Evolutionary conservation across 2,329 filamentous ascomycete species (phyloP), one percentile per base, ranked within the genome.

Genomic region (Aspergillus ochraceus): DNA sequence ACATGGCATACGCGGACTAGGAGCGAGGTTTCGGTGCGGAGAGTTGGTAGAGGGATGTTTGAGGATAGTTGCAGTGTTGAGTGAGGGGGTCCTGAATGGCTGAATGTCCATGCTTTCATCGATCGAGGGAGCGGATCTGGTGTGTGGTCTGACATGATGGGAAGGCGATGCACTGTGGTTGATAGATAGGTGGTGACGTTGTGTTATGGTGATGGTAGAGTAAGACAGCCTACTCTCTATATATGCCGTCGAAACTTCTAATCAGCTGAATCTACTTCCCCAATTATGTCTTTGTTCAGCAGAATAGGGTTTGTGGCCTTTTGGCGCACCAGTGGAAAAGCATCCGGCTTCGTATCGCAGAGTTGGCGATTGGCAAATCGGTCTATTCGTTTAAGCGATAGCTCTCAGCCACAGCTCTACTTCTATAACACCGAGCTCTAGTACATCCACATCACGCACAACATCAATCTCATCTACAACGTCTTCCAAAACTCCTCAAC

Each of bases 401-500:
- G 8, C 26, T 29, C 26, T 29, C 26, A 9, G 26, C 26, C 26
- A 29, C 26, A 29, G 8, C 26, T 29, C 26, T 29, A 29, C 26
- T 29, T 29, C 26, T 29, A 29, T 29, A 29, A 29, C 26, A 29
- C 26, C 26, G 26, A 9, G 26, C 32, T 36, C 32, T 36, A 17
- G 6, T 36, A 36, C 32, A 36, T 36, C 2, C 32, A 36, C 11
- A 17, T 36, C 30, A 12, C 10, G 11, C 11, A 32, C 30, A 32
- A 36, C 10, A 12, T 4, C 30, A 14, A 11, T 10, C 30, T 11
- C 32, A 12, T 12, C 20, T 24, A 47, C 11, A 47, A 8, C 45
- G 4, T 46, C 6, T 61, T 64, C 69, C 69, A 71, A 50, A 71
- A 71, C 6, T 61, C 39, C 5, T 61, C 63, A 20, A 80, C 74